Percentiles rank a stretch among this genome's conserved stretches.
Evolutionary conservation across 106 monocot species (phyloP).

Genomic region (Alisma plantagoaquatica): DNA sequence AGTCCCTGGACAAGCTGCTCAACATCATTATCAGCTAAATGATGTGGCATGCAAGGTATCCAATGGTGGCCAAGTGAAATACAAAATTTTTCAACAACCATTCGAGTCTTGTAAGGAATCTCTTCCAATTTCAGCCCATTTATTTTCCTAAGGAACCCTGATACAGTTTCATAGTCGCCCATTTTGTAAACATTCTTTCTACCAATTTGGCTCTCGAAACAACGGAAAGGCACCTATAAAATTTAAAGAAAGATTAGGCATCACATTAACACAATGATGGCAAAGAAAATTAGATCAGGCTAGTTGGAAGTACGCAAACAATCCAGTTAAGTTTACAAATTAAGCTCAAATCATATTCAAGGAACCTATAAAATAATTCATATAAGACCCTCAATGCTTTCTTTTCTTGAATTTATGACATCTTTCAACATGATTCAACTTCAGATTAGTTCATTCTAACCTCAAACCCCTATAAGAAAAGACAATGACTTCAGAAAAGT

Average conservation of each 20-base stretch:
- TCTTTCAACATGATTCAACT: too few species aligned
- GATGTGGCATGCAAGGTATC: slow-evolving; percentile 42
- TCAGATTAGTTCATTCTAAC: too few species aligned
- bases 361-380: too few species aligned
- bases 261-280: not conserved
- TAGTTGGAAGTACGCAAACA: too few species aligned
- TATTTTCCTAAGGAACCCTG: slow-evolving; percentile 51
- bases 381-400: too few species aligned
- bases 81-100: slow-evolving; percentile 55
- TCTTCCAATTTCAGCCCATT: slow-evolving; percentile 41
- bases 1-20: slow-evolving; percentile 45
- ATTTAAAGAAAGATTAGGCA: not conserved
- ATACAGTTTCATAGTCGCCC: slow-evolving; percentile 42
- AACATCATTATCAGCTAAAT: slow-evolving; percentile 49
- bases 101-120: slow-evolving; percentile 58
- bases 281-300: too few species aligned
- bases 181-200: slow-evolving; percentile 38
- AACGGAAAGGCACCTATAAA: slow-evolving; percentile 31
- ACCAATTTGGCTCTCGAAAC: slow-evolving; percentile 37
- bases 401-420: too few species aligned
- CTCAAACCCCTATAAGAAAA: too few species aligned
- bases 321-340: too few species aligned
- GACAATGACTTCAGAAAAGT: too few species aligned
- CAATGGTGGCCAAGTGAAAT: slow-evolving; percentile 24
- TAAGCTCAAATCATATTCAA: too few species aligned